Evolutionary conservation across 2,329 filamentous ascomycete genomes (phyloP).

Genomic region (Aspergillus pseudotamarii): DNA sequence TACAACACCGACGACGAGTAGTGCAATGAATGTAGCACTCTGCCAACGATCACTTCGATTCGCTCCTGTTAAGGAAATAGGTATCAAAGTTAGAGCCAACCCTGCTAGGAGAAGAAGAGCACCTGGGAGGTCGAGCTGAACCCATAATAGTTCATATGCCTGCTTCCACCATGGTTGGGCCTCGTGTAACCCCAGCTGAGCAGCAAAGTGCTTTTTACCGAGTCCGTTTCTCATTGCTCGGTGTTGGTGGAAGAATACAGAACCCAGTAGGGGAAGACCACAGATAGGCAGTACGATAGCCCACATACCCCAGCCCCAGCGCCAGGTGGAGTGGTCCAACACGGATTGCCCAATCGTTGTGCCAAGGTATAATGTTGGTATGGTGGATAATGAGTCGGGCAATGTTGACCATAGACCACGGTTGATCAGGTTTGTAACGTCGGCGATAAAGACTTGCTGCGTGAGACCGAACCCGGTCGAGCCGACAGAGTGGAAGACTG

Average conservation of each 20-base stretch:
- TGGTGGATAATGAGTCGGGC: slow-evolving; percentile 59
- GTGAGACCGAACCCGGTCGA: slow-evolving; percentile 62
- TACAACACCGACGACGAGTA: slow-evolving; percentile 36
- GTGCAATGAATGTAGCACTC: slow-evolving; percentile 39
- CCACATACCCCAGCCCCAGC: slow-evolving; percentile 50
- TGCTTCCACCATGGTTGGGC: slow-evolving; percentile 24
- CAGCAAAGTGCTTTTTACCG: neutral
- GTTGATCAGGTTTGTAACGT: slow-evolving; percentile 62
- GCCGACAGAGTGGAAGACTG: slow-evolving; percentile 64
- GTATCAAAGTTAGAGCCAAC: slow-evolving; percentile 38
- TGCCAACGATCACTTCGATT: slow-evolving; percentile 30
- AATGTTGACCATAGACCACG: slow-evolving; percentile 62
- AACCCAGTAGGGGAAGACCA: slow-evolving; percentile 36
- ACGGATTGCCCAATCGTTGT: slow-evolving; percentile 44
- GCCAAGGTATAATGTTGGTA: slow-evolving; percentile 57
- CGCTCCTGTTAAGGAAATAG: slow-evolving; percentile 42
- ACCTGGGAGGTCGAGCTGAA: slow-evolving; percentile 39
- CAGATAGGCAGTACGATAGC: slow-evolving; percentile 42
- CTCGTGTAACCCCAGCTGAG: neutral
- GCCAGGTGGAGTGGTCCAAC: slow-evolving; percentile 42
- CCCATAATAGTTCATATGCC: slow-evolving; percentile 22
- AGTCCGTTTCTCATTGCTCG: slow-evolving; percentile 13
- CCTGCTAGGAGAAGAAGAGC: slow-evolving; percentile 36
- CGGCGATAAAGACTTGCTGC: slow-evolving; percentile 67
- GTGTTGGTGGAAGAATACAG: slow-evolving; percentile 38